A percentile compares a stretch with the other conserved stretches of the same genome.
phyloP scores from a whole-genome alignment of 2,329 filamentous ascomycete genomes.

The Monosporascus sp. region DNA sequence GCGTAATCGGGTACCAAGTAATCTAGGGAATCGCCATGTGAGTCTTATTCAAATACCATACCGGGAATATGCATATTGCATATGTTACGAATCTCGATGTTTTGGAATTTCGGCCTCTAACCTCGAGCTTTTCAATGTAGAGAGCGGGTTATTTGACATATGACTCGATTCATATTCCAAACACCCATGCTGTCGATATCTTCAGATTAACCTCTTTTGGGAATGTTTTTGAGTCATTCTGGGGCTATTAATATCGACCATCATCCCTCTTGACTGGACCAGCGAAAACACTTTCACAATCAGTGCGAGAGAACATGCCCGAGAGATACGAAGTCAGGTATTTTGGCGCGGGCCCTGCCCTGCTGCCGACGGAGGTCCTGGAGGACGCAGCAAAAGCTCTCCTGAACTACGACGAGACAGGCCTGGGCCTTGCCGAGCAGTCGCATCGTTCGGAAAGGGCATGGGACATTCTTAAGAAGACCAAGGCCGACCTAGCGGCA shows the following conservation, averaged over 20 bases:
- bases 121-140: background rate
- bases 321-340: constrained; percentile 62
- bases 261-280: background rate
- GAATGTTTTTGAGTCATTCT: background rate
- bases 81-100: background rate
- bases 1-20: too few relatives aligned
- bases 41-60: too few relatives aligned
- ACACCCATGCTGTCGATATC: background rate
- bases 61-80: too few relatives aligned
- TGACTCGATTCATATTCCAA: background rate
- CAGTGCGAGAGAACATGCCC: constrained; percentile 8
- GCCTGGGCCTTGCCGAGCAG: constrained; percentile 83
- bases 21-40: too few relatives aligned
- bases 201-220: background rate
- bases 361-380: constrained; percentile 75
- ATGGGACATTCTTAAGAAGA: constrained; percentile 69
- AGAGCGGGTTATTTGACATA: background rate
- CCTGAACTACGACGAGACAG: constrained; percentile 74
- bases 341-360: constrained; percentile 88
- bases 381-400: constrained; percentile 72
- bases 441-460: constrained; percentile 81
- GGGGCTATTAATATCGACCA: background rate
- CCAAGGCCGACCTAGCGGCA: constrained; percentile 66
- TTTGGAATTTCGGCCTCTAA: background rate
- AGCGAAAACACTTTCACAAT: background rate